A percentile compares a stretch with the other conserved stretches of the same genome.
These are phyloP conservation scores for Ophidiomyces ophidiicola DNA, from an alignment of 2,329 filamentous ascomycete genomes.

Conservation along the genomic window DNA sequence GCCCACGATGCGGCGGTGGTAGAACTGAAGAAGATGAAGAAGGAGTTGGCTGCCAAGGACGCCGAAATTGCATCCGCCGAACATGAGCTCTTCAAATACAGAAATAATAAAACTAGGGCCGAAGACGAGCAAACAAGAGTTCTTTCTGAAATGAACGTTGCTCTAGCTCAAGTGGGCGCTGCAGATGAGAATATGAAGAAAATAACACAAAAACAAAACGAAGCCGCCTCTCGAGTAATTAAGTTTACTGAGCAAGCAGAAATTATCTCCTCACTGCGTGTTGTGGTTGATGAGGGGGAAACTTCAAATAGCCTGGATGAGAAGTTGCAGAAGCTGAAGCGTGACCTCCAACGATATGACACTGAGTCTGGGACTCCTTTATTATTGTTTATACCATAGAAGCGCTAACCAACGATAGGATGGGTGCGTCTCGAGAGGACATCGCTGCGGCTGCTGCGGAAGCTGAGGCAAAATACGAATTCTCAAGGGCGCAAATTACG, in stretches of 20 bases:
- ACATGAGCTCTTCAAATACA: slow-evolving; percentile 35
- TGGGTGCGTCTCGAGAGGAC: slow-evolving; percentile 54
- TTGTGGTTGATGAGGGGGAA: slow-evolving; percentile 53
- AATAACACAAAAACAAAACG: slow-evolving; percentile 39
- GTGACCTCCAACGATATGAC: slow-evolving; percentile 48
- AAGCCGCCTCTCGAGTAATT: slow-evolving; percentile 39
- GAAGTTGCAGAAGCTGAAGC: slow-evolving; percentile 41
- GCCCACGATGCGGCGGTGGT: slow-evolving; percentile 36
- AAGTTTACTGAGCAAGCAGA: slow-evolving; percentile 46
- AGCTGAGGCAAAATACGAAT: slow-evolving; percentile 27
- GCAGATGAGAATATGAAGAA: slow-evolving; percentile 36
- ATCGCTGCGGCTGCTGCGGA: slow-evolving; percentile 41
- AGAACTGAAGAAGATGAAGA: slow-evolving; percentile 27
- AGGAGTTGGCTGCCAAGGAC: slow-evolving; percentile 26
- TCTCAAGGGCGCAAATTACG: slow-evolving; percentile 28
- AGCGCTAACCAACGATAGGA: slow-evolving; percentile 26
- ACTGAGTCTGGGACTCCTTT: slow-evolving; percentile 30
- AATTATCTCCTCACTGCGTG: slow-evolving; percentile 44
- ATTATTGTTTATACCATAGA: not conserved
- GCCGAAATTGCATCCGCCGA: slow-evolving; percentile 26
- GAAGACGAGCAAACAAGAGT: slow-evolving; percentile 42
- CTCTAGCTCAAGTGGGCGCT: slow-evolving; percentile 41
- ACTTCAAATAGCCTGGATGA: slow-evolving; percentile 42
- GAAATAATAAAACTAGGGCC: slow-evolving; percentile 41
- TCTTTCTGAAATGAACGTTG: slow-evolving; percentile 51